Percentiles rank a stretch among this genome's conserved stretches.
phyloP scores from a whole-genome alignment of 805 yeast species.

The Pichia manshurica region DNA sequence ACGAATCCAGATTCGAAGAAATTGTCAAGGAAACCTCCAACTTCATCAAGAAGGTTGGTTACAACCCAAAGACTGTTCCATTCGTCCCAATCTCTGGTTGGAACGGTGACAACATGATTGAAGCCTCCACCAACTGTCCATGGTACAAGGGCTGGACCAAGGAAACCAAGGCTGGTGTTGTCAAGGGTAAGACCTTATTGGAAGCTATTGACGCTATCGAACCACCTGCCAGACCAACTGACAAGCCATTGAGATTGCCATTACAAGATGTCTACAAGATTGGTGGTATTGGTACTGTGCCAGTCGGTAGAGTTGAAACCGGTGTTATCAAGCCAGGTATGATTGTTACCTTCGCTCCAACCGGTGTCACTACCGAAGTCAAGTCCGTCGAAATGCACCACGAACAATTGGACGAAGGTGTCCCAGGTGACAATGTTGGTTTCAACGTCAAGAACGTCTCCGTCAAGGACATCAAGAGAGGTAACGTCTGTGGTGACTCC shows the following conservation, averaged over 20 bases:
- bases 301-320: slow-evolving; percentile 92
- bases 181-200: slow-evolving; percentile 75
- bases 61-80: slow-evolving; percentile 74
- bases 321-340: slow-evolving; percentile 89
- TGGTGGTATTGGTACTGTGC: slow-evolving; percentile 89
- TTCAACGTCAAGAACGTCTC: slow-evolving; percentile 89
- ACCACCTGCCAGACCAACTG: slow-evolving; percentile 76
- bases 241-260: slow-evolving; percentile 85
- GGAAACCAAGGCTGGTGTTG: slow-evolving; percentile 65
- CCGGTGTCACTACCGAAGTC: slow-evolving; percentile 85
- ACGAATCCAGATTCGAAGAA: slow-evolving; percentile 73
- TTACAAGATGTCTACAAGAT: slow-evolving; percentile 90
- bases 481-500: slow-evolving; percentile 90
- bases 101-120: slow-evolving; percentile 93
- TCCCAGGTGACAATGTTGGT: slow-evolving; percentile 90
- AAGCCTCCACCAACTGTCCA: slow-evolving; percentile 72
- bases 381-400: slow-evolving; percentile 88
- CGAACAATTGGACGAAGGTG: slow-evolving; percentile 71
- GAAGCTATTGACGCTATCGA: slow-evolving; percentile 82
- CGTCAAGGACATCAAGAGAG: slow-evolving; percentile 85
- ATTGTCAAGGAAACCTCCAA: slow-evolving; percentile 69
- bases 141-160: slow-evolving; percentile 86
- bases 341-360: slow-evolving; percentile 64
- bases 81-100: slow-evolving; percentile 92
- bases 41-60: slow-evolving; percentile 83